Percentiles rank a stretch among this genome's conserved stretches.
Conservation (phyloP, 257 asterid genomes). For the Gardenia jasminoides region DNA sequence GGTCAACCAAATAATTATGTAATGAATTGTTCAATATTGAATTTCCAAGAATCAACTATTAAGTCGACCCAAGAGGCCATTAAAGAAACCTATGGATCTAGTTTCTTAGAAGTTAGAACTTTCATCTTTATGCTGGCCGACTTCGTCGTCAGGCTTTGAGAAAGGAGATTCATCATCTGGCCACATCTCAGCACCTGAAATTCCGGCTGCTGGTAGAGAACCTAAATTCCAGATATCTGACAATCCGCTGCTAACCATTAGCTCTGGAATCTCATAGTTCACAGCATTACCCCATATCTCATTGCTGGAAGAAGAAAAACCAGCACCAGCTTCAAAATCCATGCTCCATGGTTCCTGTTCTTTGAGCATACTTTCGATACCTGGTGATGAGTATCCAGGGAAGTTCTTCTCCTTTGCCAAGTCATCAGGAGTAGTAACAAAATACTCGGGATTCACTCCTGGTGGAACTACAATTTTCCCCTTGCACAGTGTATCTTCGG, state of each 20-base stretch:
- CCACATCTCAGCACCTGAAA: constrained; percentile 48
- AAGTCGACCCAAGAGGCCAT: constrained; percentile 23
- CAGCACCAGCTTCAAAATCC: constrained; percentile 37
- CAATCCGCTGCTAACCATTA: constrained; percentile 32
- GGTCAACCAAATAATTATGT: constrained; percentile 2
- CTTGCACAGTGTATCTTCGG: constrained; percentile 20
- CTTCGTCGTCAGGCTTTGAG: constrained; percentile 24
- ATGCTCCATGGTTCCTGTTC: constrained; percentile 49
- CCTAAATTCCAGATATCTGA: constrained; percentile 59
- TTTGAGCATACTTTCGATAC: constrained; percentile 31
- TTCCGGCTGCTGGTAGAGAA: constrained; percentile 39
- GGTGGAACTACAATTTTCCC: constrained; percentile 40
- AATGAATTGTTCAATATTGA: constrained; percentile 22
- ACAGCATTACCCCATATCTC: constrained; percentile 44
- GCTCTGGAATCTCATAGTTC: constrained; percentile 41
- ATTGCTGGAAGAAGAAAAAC: constrained; percentile 34
- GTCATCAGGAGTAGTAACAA: constrained; percentile 46
- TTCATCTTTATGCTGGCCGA: constrained; percentile 31
- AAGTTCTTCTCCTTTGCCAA: constrained; percentile 30
- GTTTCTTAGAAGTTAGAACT: constrained; percentile 22
- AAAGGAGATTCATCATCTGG: constrained; percentile 39
- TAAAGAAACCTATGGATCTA: constrained; percentile 26
- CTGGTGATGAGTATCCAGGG: constrained; percentile 28
- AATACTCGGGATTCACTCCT: constrained; percentile 31
- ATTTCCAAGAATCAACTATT: constrained; percentile 26